Conservation (phyloP, 2,329 filamentous ascomycete genomes). For the Pseudophaeomoniella oleicola region DNA sequence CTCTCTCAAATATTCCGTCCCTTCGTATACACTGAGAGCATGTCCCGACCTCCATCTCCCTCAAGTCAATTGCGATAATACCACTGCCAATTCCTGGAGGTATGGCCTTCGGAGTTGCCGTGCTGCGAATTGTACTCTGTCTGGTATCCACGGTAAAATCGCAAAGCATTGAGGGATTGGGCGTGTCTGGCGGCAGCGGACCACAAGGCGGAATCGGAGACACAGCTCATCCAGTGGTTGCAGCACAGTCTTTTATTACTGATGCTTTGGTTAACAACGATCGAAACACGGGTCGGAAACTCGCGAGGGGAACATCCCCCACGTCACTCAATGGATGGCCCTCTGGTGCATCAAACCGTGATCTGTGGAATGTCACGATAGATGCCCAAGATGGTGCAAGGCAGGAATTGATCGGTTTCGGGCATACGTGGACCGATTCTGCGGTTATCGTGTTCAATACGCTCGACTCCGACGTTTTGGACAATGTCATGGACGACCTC, state of each 20-base stretch:
- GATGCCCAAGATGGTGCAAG: constrained; percentile 3
- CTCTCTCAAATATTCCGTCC: no score
- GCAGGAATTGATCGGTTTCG: constrained; percentile 18
- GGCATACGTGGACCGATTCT: constrained; percentile 23
- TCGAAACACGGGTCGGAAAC: constrained; percentile 3
- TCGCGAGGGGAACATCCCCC: constrained; percentile 2
- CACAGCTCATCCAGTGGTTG: constrained; percentile 3
- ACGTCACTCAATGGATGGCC: constrained; percentile 1
- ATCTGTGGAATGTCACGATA: constrained; percentile 3
- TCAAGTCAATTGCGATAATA: no score
- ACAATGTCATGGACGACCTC: constrained; percentile 18
- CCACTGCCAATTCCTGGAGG: no score
- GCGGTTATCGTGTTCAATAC: constrained; percentile 20
- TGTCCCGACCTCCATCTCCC: no score
- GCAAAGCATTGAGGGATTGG: neutral
- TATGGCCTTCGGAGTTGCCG: neutral
- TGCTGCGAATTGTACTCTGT: neutral
- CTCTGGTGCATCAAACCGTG: constrained; percentile 1
- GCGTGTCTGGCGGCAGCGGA: constrained; percentile 1
- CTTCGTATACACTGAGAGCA: no score
- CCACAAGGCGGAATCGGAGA: constrained; percentile 4
- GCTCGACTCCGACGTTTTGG: constrained; percentile 14
- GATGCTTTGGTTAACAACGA: constrained; percentile 3
- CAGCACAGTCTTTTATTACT: constrained; percentile 4
- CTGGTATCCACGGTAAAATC: neutral